Conservation (phyloP, 2,329 filamentous ascomycete species). For the Epichloe gansuensis region DNA sequence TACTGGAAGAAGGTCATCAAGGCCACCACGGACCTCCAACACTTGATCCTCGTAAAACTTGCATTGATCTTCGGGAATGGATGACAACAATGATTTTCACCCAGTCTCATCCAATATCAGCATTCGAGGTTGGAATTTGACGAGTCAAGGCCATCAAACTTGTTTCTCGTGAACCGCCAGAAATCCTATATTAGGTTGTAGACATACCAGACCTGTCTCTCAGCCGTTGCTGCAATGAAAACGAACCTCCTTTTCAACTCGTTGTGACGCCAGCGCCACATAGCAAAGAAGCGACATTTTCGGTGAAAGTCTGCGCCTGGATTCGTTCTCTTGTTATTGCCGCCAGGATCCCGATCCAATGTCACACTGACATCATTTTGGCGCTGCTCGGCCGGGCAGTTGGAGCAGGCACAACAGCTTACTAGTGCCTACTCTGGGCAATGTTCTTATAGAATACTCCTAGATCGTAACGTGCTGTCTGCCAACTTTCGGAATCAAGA, state of each 20-base stretch:
- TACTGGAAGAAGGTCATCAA: too few relatives aligned
- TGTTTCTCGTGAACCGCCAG: too few relatives aligned
- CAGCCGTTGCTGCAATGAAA: neutral
- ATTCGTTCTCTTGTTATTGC: neutral
- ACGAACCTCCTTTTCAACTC: neutral
- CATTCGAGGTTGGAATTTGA: too few relatives aligned
- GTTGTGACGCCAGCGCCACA: neutral
- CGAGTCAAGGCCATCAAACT: too few relatives aligned
- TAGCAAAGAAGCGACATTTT: neutral
- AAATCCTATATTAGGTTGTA: neutral
- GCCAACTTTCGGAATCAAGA: too few relatives aligned
- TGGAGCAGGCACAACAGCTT: neutral
- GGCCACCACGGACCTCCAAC: too few relatives aligned
- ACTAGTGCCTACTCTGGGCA: neutral
- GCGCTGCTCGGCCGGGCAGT: neutral
- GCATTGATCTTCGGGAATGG: too few relatives aligned
- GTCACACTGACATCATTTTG: neutral
- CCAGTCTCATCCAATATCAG: too few relatives aligned
- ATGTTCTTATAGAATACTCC: neutral
- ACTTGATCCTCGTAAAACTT: too few relatives aligned
- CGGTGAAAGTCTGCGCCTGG: neutral
- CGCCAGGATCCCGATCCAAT: neutral
- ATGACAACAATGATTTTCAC: too few relatives aligned
- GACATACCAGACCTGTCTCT: neutral
- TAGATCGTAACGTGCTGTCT: too few relatives aligned